Evolutionary conservation across 768 basidiomycete genomes (phyloP), one percentile per base, ranked within the genome.

Genomic region (Hygrophorus pudorinus): DNA sequence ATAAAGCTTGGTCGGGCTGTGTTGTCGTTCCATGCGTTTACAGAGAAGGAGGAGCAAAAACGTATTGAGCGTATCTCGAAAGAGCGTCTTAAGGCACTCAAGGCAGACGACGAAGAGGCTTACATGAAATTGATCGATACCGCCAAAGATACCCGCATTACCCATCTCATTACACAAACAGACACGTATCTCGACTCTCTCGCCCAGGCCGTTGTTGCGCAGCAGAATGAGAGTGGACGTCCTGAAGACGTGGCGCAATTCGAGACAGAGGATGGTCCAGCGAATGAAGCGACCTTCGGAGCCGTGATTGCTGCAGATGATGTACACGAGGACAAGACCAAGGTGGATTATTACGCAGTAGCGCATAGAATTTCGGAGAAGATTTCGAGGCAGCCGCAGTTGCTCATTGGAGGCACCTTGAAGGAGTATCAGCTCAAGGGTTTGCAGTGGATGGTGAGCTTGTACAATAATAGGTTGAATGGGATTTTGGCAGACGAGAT

Each of bases 111-210:
- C 67, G 96, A 99, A 69, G 96, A 97, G 65, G 93, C 90, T n/a
- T 99, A 99, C 64, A 84, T 97, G 78, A 92, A 92, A 59, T 85
- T 99, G 56, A 89, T 99, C 56, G 96, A 98, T 62, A 96, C 93
- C 13, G 94, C 94, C 46, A 99, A 99, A 62, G 96, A 99, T 56
- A 97, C 94, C 8, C 85, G 96, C 64, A 97, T 99, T 65, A 96
- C 93, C 0, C 96, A 98, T 64, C 70, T 98, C 20, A 70, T 99
- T 45, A 73, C 84, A 36, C 94, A 98, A 66, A 99, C 96, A 7
- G 94, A 99, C 55, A 55, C 80, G 0, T 99, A 91, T 65, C 81
- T 99, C 53, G 94, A 98, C 58, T 90, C 88, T 6, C 79, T 99
- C 18, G 88, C 94, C 1, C 85, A 91, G 47, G 92, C 93, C 27